Evolutionary conservation across 2,329 filamentous ascomycete genomes (phyloP).

Genomic region (Atkinsonella texensis): DNA sequence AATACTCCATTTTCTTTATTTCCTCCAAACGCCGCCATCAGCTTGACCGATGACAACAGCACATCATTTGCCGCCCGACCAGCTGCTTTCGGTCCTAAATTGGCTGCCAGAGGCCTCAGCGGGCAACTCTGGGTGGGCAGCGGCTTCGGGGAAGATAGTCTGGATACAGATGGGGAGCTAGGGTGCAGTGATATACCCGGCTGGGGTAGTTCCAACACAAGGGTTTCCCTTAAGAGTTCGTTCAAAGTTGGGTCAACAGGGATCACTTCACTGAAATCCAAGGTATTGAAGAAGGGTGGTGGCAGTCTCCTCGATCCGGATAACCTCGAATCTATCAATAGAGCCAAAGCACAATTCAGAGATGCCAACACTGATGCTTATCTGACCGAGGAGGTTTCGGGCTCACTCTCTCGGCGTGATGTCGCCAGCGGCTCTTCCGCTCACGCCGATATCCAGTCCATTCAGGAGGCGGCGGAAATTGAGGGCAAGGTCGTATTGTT

Average conservation of each 20-base stretch:
- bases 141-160: conserved; percentile 72
- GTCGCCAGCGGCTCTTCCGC: conserved; percentile 23
- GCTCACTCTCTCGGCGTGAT: conserved; percentile 22
- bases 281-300: conserved; percentile 9
- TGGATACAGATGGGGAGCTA: conserved; percentile 67
- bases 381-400: conserved; percentile 45
- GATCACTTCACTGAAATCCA: conserved; percentile 8
- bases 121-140: conserved; percentile 89
- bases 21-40: conserved; percentile 89
- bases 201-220: conserved; percentile 56
- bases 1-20: conserved; percentile 76
- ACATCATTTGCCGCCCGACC: conserved; percentile 92
- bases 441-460: conserved; percentile 85
- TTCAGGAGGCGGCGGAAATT: conserved; percentile 89
- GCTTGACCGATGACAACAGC: conserved; percentile 93
- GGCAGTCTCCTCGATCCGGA: conserved; percentile 16
- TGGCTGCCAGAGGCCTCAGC: conserved; percentile 67
- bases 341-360: conserved; percentile 5
- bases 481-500: conserved; percentile 84
- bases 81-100: conserved; percentile 76
- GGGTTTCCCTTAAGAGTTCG: conserved; percentile 29
- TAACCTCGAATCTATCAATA: conserved; percentile 12
- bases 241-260: conserved; percentile 18
- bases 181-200: conserved; percentile 92
- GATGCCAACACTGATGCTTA: conserved; percentile 65